Evolutionary conservation across 2,329 filamentous ascomycete species (phyloP).

Genomic region (Xylaria polymorpha): DNA sequence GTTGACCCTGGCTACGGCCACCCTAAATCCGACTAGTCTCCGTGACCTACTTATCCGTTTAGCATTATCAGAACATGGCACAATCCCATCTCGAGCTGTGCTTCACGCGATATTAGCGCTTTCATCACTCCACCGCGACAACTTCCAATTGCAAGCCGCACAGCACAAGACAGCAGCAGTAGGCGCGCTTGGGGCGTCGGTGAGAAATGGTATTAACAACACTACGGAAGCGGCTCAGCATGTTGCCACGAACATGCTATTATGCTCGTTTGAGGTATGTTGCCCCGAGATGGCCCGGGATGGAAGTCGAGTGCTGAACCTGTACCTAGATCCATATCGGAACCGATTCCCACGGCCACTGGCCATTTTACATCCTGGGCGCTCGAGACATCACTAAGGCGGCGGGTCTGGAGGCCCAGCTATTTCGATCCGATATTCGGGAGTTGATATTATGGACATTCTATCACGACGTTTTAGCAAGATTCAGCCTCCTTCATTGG

Average conservation of each 20-base stretch:
- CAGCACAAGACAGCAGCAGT: conserved; percentile 35
- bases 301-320: not conserved
- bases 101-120: conserved; percentile 35
- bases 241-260: conserved; percentile 33
- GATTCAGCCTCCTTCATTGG: conserved; percentile 36
- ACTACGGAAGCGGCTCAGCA: conserved; percentile 32
- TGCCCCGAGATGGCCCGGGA: not conserved
- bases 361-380: conserved; percentile 33
- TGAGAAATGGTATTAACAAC: conserved; percentile 19
- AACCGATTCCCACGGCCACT: conserved; percentile 31
- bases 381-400: conserved; percentile 29
- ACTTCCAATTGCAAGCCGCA: conserved; percentile 30
- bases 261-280: conserved; percentile 34
- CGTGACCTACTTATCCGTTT: conserved; percentile 30
- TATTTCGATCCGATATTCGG: conserved; percentile 17
- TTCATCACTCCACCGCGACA: conserved; percentile 32
- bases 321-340: conserved; percentile 16
- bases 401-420: conserved; percentile 19
- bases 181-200: conserved; percentile 30
- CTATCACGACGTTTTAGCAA: conserved; percentile 33
- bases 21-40: conserved; percentile 8
- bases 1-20: conserved; percentile 26
- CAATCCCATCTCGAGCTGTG: conserved; percentile 33
- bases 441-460: conserved; percentile 32
- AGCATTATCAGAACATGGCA: conserved; percentile 25